Percentiles rank a stretch among this genome's conserved stretches.
Evolutionary conservation across 495 filamentous ascomycete genomes (phyloP).

Genomic region (Lineolata rhizophorae): DNA sequence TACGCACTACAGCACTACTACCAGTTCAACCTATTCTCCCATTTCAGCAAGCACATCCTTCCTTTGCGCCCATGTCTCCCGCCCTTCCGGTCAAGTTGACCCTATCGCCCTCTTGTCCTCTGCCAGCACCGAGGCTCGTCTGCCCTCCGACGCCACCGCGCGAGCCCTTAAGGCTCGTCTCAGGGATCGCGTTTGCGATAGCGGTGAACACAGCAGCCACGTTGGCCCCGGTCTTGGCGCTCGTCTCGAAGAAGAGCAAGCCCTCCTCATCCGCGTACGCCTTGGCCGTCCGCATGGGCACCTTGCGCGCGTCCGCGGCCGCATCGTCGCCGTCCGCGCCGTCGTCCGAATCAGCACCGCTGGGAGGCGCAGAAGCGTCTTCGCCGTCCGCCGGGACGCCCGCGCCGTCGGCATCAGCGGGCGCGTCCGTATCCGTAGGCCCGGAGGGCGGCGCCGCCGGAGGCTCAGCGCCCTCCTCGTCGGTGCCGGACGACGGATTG

Average conservation of each 20-base stretch:
- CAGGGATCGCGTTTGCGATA: constrained; percentile 93
- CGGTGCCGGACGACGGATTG: constrained; percentile 18
- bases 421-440: no score
- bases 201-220: constrained; percentile 92
- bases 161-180: constrained; percentile 78
- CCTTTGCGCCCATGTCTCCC: constrained; percentile 44
- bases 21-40: no score
- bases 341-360: no score
- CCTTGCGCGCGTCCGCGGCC: constrained; percentile 57
- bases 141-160: constrained; percentile 32
- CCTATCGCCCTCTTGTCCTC: constrained; percentile 48
- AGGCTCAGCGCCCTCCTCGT: constrained; percentile 12
- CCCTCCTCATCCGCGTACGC: constrained; percentile 86
- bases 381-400: constrained; percentile 17
- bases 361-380: constrained; percentile 15
- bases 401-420: no score
- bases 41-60: constrained; percentile 76
- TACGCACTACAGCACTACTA: no score
- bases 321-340: constrained; percentile 28
- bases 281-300: constrained; percentile 73
- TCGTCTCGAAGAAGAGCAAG: constrained; percentile 91
- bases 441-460: no score
- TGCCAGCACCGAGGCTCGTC: constrained; percentile 20
- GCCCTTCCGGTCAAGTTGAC: constrained; percentile 43
- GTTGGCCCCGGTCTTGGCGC: constrained; percentile 84